A percentile compares a stretch with the other conserved stretches of the same genome.
Conservation (phyloP, 805 yeast genomes). For the Starmerella riodocensis region DNA sequence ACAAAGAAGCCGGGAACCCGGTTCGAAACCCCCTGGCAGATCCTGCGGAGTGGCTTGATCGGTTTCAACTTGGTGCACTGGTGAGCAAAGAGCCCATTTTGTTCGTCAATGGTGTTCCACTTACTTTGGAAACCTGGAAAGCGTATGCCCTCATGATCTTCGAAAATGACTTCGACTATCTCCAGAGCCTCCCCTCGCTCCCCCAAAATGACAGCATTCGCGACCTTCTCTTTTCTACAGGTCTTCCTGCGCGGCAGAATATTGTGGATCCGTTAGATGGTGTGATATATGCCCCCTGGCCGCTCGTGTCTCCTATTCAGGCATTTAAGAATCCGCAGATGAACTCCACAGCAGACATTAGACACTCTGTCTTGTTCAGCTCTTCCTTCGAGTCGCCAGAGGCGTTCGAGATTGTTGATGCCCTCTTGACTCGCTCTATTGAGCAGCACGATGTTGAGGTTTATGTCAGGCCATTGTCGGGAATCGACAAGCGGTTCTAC, state of each 20-base stretch:
- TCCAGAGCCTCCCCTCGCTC: conserved; percentile 20
- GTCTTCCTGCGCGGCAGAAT: conserved; percentile 6
- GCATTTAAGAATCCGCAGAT: conserved; percentile 3
- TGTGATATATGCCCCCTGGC: conserved; percentile 8
- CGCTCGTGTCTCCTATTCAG: conserved; percentile 6
- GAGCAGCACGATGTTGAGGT: conserved; percentile 11
- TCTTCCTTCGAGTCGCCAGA: conserved; percentile 8
- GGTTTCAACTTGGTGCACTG: conserved; percentile 29
- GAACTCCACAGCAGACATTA: not conserved
- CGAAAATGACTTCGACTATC: conserved; percentile 39
- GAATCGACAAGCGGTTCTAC: conserved; percentile 11
- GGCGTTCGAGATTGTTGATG: conserved; percentile 5
- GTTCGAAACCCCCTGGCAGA: not conserved
- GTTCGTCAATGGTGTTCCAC: conserved; percentile 49
- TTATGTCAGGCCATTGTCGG: conserved; percentile 12
- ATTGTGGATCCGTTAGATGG: conserved; percentile 13
- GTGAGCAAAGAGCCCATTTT: conserved; percentile 37
- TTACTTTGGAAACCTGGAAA: conserved; percentile 20
- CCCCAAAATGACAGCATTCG: conserved; percentile 7
- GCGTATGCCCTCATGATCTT: conserved; percentile 18
- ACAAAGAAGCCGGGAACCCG: conserved; percentile 8
- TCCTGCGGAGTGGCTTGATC: conserved; percentile 23
- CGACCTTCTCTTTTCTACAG: conserved; percentile 12
- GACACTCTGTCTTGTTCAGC: conserved; percentile 10
- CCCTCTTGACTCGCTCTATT: conserved; percentile 1